Percentiles rank a stretch among this genome's conserved stretches.
Evolutionary conservation across 805 yeast genomes (phyloP).

Genomic region (Komagataella ulmi): DNA sequence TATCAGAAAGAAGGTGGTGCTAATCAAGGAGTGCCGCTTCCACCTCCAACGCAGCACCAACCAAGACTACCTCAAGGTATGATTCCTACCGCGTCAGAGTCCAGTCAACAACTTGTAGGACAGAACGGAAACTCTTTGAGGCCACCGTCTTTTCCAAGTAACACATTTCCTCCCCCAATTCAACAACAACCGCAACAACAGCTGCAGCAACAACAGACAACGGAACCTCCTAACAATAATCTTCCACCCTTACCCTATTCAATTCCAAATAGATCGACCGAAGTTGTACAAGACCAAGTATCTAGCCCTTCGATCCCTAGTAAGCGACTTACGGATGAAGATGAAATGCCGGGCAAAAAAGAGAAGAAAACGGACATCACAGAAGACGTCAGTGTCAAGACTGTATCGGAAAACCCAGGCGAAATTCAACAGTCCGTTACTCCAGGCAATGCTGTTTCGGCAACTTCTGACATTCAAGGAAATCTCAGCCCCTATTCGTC

Average conservation of each 20-base stretch:
- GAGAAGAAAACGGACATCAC: not conserved
- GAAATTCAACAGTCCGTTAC: not conserved
- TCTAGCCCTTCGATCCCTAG: not conserved
- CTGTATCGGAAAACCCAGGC: not conserved
- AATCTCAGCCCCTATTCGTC: not conserved
- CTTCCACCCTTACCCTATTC: constrained; percentile 1
- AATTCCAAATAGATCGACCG: not conserved
- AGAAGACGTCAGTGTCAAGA: not conserved
- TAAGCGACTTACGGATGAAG: not conserved
- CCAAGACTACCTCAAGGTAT: constrained; percentile 50
- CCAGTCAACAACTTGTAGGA: constrained; percentile 17
- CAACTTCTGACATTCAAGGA: not conserved
- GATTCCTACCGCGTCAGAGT: constrained; percentile 32
- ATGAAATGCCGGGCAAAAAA: not conserved
- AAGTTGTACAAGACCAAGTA: not conserved
- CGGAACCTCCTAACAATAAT: constrained; percentile 2
- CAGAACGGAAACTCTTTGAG: not conserved
- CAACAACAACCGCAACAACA: constrained; percentile 4
- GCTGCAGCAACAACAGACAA: constrained; percentile 4
- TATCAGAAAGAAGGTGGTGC: constrained; percentile 59
- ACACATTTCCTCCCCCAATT: constrained; percentile 1
- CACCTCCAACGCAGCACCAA: constrained; percentile 56
- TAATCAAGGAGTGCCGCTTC: constrained; percentile 31
- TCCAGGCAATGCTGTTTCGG: not conserved
- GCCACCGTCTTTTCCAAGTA: not conserved